Evolutionary conservation across 2,329 filamentous ascomycete species (phyloP), one percentile per base, ranked within the genome.

Genomic region (Aspergillus hiratsukae): DNA sequence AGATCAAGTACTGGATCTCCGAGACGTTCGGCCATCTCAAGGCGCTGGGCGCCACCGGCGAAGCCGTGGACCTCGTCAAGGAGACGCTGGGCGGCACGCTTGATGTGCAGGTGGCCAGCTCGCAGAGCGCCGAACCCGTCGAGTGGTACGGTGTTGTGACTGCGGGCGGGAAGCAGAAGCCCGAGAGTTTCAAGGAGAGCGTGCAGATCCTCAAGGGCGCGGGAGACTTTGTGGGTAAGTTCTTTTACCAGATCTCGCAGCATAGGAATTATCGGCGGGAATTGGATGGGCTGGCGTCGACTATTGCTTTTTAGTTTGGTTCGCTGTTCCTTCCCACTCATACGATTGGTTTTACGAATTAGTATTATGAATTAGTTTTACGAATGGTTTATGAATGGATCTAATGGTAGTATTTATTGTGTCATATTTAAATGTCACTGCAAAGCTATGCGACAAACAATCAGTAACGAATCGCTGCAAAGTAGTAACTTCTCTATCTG

Each of bases 81-180:
- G 72, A 79, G 29, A 73, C 73, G 1, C 55, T 73, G 68, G 76
- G 54, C 64, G 72, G 51, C 29, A 68, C 81, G 4, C 75, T 79
- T 0, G 78, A 77, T 4, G 73, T 85, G 62, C 57, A 74, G 4
- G 80, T 83, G 63, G 79, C 80, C 1, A 66, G 17, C 81, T 80
- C 0, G 71, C 69, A 1, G 75, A 81, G 5, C 69, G 70, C 1
- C 74, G 80, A 19, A 82, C 85, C 58, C 0, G 76, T 83, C 0
- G 86, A 90, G 63, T 87, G 83, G 60, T 94, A 91, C 63, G 90
- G 90, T 51, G 88, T 95, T 1, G 86, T 93, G 0, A 93, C 90
- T 0, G 78, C 87, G 11, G 77, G 74, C 17, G 72, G 78, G 45
- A 72, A 78, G 11, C 73, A 77, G 4, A 72, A 80, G 25, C 79